phyloP scores from a whole-genome alignment of 768 basidiomycete species.

The Boletus rex-veris region DNA sequence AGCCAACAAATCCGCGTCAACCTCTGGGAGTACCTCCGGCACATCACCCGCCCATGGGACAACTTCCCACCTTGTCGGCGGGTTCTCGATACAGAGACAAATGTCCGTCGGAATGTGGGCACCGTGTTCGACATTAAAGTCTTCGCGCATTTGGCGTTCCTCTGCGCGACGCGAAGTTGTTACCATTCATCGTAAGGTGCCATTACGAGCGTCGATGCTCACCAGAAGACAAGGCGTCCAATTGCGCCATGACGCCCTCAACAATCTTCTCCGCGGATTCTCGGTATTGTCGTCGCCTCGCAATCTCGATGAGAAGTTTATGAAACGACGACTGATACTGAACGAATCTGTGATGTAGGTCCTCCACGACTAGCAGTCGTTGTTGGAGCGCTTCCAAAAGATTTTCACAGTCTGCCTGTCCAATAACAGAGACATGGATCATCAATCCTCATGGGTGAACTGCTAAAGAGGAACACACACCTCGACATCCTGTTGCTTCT shows the following conservation, averaged over 20 bases:
- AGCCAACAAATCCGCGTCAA: slow-evolving; percentile 55
- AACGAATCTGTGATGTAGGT: slow-evolving; percentile 63
- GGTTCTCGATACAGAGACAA: slow-evolving; percentile 71
- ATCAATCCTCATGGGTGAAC: no score
- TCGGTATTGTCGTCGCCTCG: slow-evolving; percentile 60
- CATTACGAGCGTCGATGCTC: background rate
- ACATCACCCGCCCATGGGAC: slow-evolving; percentile 52
- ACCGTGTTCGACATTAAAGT: slow-evolving; percentile 73
- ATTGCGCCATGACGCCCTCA: slow-evolving; percentile 57
- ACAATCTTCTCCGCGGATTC: slow-evolving; percentile 66
- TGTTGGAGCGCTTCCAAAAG: slow-evolving; percentile 55
- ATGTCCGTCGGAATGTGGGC: slow-evolving; percentile 74
- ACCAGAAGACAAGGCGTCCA: slow-evolving; percentile 69
- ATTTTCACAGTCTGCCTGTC: slow-evolving; percentile 49
- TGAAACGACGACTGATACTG: slow-evolving; percentile 71
- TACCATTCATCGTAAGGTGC: background rate
- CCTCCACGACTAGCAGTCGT: slow-evolving; percentile 58
- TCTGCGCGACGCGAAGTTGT: slow-evolving; percentile 41
- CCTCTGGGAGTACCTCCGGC: slow-evolving; percentile 57
- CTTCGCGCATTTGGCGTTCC: slow-evolving; percentile 59
- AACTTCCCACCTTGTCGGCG: slow-evolving; percentile 72
- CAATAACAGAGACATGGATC: background rate
- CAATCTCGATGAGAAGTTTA: slow-evolving; percentile 71
- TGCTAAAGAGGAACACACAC: slow-evolving; percentile 32
- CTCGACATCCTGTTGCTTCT: slow-evolving; percentile 65